phyloP scores from a whole-genome alignment of 345 rosid species.

The Eucalyptus paniculata region DNA sequence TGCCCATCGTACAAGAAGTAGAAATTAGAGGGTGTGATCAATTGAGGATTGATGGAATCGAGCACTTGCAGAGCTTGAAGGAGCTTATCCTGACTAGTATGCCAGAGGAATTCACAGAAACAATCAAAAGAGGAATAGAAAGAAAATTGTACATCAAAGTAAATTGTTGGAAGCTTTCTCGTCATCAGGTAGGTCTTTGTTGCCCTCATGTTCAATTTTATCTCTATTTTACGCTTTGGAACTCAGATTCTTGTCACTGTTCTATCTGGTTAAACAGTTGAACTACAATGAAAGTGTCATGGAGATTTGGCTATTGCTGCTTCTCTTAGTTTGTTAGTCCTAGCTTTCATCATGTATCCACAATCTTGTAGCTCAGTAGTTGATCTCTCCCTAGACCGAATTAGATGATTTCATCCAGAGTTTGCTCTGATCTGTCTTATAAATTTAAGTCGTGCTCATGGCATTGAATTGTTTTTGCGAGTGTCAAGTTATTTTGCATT shows the following conservation, averaged over 20 bases:
- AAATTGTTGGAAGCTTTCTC: neutral
- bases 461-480: neutral
- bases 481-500: neutral
- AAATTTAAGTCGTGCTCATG: neutral
- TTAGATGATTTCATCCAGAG: neutral
- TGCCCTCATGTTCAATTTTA: neutral
- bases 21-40: constrained; percentile 20
- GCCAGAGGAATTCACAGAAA: neutral
- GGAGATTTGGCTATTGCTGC: neutral
- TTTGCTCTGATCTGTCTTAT: neutral
- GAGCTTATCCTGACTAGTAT: constrained; percentile 11
- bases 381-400: neutral
- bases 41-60: neutral
- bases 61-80: neutral
- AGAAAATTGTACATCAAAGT: neutral
- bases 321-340: neutral
- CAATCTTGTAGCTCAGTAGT: neutral
- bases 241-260: neutral
- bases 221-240: neutral
- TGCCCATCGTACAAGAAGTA: constrained; percentile 9
- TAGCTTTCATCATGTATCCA: neutral
- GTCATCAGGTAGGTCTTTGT: neutral
- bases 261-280: neutral
- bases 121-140: neutral
- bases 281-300: neutral